Percentiles rank a stretch among this genome's conserved stretches.
phyloP scores from a whole-genome alignment of 2,329 filamentous ascomycete species.

The Exserohilum turcica region DNA sequence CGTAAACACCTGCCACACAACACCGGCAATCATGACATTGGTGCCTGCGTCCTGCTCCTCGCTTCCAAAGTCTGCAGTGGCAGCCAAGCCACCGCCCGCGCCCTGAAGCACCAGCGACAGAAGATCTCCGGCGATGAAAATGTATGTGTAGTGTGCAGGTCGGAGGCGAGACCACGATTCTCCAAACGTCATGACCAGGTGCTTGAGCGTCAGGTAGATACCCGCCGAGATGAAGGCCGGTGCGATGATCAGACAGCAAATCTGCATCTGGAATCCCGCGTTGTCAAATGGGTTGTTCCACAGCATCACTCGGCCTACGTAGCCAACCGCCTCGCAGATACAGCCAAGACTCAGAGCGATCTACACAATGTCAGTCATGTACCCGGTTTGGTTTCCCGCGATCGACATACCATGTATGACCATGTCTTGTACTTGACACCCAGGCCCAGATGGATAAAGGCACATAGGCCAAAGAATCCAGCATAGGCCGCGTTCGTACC shows the following conservation, averaged over 20 bases:
- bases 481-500: constrained; percentile 60
- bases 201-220: constrained; percentile 63
- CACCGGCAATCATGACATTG: constrained; percentile 63
- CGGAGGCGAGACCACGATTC: constrained; percentile 36
- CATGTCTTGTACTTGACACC: constrained; percentile 60
- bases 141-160: constrained; percentile 57
- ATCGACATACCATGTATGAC: constrained; percentile 53
- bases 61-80: constrained; percentile 53
- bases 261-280: constrained; percentile 59
- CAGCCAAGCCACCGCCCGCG: constrained; percentile 62
- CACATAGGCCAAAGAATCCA: constrained; percentile 56
- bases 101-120: constrained; percentile 65
- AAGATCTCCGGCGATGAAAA: constrained; percentile 66
- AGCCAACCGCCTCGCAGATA: constrained; percentile 60
- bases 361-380: constrained; percentile 16
- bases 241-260: constrained; percentile 61
- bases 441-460: constrained; percentile 55
- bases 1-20: constrained; percentile 62
- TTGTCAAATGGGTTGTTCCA: constrained; percentile 58
- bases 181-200: constrained; percentile 63
- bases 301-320: constrained; percentile 60
- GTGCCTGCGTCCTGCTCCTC: constrained; percentile 54
- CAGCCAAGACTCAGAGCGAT: constrained; percentile 56
- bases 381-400: background rate
- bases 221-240: constrained; percentile 62